Conservation (phyloP, 768 basidiomycete genomes). For the Termitomyces sp. region DNA sequence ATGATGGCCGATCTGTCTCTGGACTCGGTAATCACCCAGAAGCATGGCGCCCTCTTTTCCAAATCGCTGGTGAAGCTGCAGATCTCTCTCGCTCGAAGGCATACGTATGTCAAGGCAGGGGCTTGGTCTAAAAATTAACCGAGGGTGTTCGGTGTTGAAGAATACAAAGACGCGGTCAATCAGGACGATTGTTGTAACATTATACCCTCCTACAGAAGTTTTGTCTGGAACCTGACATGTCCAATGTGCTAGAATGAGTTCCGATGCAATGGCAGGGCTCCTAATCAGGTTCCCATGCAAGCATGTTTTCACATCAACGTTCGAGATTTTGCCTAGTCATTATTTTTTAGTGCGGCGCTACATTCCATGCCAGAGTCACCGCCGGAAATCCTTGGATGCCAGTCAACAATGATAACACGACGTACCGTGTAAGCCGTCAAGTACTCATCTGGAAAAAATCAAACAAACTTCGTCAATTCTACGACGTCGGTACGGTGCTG, state of each 20-base stretch:
- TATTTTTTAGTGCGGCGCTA: constrained; percentile 49
- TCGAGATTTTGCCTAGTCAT: neutral
- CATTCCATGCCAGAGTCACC: constrained; percentile 61
- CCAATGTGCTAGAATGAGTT: constrained; percentile 54
- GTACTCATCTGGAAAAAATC: constrained; percentile 55
- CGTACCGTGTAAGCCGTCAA: constrained; percentile 46
- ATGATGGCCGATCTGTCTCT: constrained; percentile 60
- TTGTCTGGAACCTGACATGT: constrained; percentile 51
- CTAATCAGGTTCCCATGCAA: constrained; percentile 70
- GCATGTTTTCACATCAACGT: constrained; percentile 22
- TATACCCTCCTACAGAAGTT: no score
- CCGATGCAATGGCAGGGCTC: constrained; percentile 65
- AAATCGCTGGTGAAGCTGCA: constrained; percentile 66
- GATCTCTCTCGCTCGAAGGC: constrained; percentile 54
- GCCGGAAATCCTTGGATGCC: constrained; percentile 71
- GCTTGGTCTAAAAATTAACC: constrained; percentile 66
- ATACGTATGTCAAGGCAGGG: constrained; percentile 77
- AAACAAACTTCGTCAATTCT: constrained; percentile 43
- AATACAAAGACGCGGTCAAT: constrained; percentile 69
- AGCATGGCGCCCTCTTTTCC: constrained; percentile 54
- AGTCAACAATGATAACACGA: constrained; percentile 62
- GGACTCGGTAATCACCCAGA: constrained; percentile 63
- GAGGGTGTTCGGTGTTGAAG: constrained; percentile 60
- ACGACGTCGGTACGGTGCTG: constrained; percentile 30
- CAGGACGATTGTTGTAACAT: constrained; percentile 44